A percentile compares a stretch with the other conserved stretches of the same genome.
Evolutionary conservation across 257 asterid species (phyloP).

Genomic region (Nicotiana undulata): DNA sequence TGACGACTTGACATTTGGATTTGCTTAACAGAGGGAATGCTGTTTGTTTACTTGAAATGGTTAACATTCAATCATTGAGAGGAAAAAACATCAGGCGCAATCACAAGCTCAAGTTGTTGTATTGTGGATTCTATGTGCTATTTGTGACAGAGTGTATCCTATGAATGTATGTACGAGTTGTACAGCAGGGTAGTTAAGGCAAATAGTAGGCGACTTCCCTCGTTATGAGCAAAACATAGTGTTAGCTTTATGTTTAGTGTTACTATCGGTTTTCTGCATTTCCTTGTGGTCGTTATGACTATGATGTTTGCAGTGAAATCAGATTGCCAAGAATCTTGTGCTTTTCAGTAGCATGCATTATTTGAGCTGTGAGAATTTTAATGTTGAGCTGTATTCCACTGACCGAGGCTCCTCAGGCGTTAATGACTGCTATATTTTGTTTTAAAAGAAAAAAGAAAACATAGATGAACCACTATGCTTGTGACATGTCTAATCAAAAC

Average conservation of each 20-base stretch:
- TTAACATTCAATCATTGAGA: neutral
- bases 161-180: neutral
- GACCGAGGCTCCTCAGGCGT: neutral
- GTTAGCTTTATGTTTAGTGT: neutral
- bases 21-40: neutral
- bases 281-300: neutral
- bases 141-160: neutral
- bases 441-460: neutral
- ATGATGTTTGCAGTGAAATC: neutral
- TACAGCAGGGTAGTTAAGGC: neutral
- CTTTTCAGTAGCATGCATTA: neutral
- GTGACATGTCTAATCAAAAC: neutral
- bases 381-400: neutral
- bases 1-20: neutral
- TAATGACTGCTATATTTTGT: neutral
- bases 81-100: neutral
- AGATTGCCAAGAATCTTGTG: neutral
- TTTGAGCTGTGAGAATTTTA: neutral
- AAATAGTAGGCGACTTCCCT: neutral
- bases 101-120: neutral
- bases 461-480: neutral
- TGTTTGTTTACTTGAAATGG: neutral
- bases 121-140: neutral
- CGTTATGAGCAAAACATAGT: neutral
- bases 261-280: neutral